Evolutionary conservation across 768 basidiomycete genomes (phyloP), one percentile per base, ranked within the genome.

Genomic region (Lenzites betulinus): DNA sequence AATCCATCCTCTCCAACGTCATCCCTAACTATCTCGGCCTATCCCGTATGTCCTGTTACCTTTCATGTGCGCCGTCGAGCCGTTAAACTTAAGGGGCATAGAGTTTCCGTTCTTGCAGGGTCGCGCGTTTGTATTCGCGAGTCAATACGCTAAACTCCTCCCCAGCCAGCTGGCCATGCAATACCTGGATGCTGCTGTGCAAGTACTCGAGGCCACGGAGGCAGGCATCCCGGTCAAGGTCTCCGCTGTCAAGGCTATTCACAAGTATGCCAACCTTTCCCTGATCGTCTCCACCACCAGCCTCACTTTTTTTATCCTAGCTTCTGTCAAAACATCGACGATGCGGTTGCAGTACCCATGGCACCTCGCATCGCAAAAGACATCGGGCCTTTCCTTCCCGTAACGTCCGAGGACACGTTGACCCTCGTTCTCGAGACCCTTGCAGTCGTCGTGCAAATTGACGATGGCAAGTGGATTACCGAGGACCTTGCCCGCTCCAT

Each of bases 51-150:
- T 75, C 33, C 6, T 60, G 16, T 41, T 54, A n/a, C 23, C 22
- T 56, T n/a, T 41, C 48, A 30, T 6, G 9, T 26, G 2, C 33
- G 23, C 12, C 22, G 46, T 35, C 3, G 20, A 36, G 8, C n/a
- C 9, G 15, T 50, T 51, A 20, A 41, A 30, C 42, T 25, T 41
- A n/a, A 3, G 33, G 15, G 28, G 52, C 11, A 11, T 66, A 96
- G 95, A 93, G 23, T 82, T 81, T 57, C 94, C 94, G 0, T 99
- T 98, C 83, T 74, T 99, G 28, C 96, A 98, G 75, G 97, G 96
- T 12, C 83, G 97, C 61, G 92, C 87, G 0, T 97, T 98, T 61
- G 92, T 98, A 46, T 95, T 98, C 66, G 93, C 95, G 2, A 94
- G 93, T 69, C 89, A 94, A 68, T 98, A 86, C 69, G 82, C 91